Base-by-base conservation (phyloP, 768 basidiomycete genomes). In the Collybia nuda region DNA sequence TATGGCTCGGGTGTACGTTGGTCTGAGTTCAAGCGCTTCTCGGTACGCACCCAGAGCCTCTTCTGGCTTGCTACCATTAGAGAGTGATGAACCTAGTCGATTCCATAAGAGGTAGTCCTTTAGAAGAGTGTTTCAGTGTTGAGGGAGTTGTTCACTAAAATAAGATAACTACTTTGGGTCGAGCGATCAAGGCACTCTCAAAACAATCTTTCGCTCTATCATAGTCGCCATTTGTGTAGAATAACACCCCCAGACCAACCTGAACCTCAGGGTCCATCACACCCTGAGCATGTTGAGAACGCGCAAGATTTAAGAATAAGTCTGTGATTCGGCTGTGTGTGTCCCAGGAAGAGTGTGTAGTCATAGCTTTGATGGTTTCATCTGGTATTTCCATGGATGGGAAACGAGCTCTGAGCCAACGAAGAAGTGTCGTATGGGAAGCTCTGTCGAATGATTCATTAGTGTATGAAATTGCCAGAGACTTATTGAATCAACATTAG, bases 51-150 rank as follows among this genome's bases (percentile, higher is more conserved):
- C 88, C 7, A 93, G 71, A 3, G 96, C 95, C 65, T 95, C 93
- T 67, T 98, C 97, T 0, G 97, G 93, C 54, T 90, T 88, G 56
- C 82, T 91, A 0, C 92, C 93, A 64, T 99, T 99, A 5, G 94
- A 96, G 21, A 99, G 76, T 3, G 88, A 92, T 1, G 95, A 97
- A 5, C 97, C 97, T 12, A 97, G 73, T 44, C 97, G 77, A 67
- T 99, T 99, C 97, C 97, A 99, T 11, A 98, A 67, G 5, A 93
- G 72, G 66, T 93, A 98, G 68, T 99, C 97, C 89, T 78, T 46
- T 22, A 42, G 23, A 44, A 28, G 11, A 36, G 12, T 52, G 49
- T 47, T 22, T 32, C 46, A 32, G 23, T 28, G 83, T 52, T 14
- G 41, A 40, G 14, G 15, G 14, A 21, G 21, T 29, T 32, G 12